Base-by-base conservation (phyloP, 306 rosid species). In the Senna tora region DNA sequence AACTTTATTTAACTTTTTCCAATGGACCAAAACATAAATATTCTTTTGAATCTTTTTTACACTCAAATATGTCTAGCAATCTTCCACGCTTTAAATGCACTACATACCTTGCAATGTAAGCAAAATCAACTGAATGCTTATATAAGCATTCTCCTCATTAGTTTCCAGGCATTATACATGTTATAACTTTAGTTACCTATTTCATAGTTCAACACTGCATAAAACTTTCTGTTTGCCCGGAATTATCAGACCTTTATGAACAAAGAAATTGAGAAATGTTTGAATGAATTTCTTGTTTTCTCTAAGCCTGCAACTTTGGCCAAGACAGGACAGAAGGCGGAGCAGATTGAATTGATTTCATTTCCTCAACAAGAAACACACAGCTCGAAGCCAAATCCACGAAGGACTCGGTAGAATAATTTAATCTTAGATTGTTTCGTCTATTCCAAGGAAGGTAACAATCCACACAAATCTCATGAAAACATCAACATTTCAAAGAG, bases 41-140 rank as follows among this genome's bases (percentile, higher is more conserved):
- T 28, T 57, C 20, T 25, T 25, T 25, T 3, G 3, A 25, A 25
- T 25, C 30, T 25, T 30, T 57, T 15, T 57, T 39, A 41, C 63
- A 57, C 39, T 14, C 28, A 57, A 30, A 57, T 10, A 30, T 0
- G 9, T 1, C 4, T 58, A 58, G 19, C 65, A 41, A 60, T 53
- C 61, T 53, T 20, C 33, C 57, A 19, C 43, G 64, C 49, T 33
- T 42, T 64, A 59, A 50, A 58, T 71, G 74, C 50, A 5, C 5
- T 15, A 17, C 53, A 41, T 8, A 72, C 45, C 45, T 39, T 22
- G 41, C 58, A 60, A 67, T 52, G 51, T 45, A 30, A 76, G 19
- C 6, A 65, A 45, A 71, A 50, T 55, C 17, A 61, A n/a, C 11
- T 42, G 28, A 79, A 17, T 19, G 9, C 58, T 43, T 73, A 63